Evolutionary conservation across 495 filamentous ascomycete species (phyloP).

Genomic region (Chaetomium fimeti): DNA sequence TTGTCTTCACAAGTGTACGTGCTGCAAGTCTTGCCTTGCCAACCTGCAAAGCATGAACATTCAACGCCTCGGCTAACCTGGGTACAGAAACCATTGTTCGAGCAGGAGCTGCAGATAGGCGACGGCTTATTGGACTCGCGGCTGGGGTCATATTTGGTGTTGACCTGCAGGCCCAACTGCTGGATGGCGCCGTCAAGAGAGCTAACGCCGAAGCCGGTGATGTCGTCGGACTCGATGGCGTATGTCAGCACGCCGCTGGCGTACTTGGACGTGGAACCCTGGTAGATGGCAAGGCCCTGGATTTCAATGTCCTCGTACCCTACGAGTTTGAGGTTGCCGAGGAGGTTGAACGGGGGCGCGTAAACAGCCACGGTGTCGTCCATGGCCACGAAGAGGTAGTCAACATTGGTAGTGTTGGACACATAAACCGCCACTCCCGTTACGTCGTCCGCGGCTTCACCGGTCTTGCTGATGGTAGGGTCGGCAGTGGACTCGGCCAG

Average conservation of each 20-base stretch:
- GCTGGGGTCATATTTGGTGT: slow-evolving; percentile 20
- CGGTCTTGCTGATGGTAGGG: slow-evolving; percentile 9
- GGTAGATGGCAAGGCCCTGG: slow-evolving; percentile 14
- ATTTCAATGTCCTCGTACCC: slow-evolving; percentile 18
- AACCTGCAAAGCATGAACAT: slow-evolving; percentile 18
- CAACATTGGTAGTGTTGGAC: neutral
- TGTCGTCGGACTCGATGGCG: slow-evolving; percentile 16
- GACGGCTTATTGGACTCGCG: neutral
- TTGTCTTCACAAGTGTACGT: slow-evolving; percentile 12
- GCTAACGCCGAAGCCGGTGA: slow-evolving; percentile 13
- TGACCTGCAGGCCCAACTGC: neutral
- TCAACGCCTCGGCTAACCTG: slow-evolving; percentile 6
- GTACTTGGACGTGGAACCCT: slow-evolving; percentile 14
- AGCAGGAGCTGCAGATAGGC: slow-evolving; percentile 13
- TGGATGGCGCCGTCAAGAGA: slow-evolving; percentile 9
- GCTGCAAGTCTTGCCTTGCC: slow-evolving; percentile 8
- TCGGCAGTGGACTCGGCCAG: slow-evolving; percentile 15
- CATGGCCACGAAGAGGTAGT: slow-evolving; percentile 15
- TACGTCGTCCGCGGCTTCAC: slow-evolving; percentile 18
- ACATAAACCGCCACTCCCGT: slow-evolving; percentile 15
- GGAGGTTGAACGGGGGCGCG: slow-evolving; percentile 2
- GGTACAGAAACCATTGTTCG: slow-evolving; percentile 16
- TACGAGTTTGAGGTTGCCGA: slow-evolving; percentile 12
- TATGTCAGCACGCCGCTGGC: slow-evolving; percentile 9
- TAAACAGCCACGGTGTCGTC: slow-evolving; percentile 17